Evolutionary conservation across 495 filamentous ascomycete genomes (phyloP).

Genomic region (Tuber umbilicatum): DNA sequence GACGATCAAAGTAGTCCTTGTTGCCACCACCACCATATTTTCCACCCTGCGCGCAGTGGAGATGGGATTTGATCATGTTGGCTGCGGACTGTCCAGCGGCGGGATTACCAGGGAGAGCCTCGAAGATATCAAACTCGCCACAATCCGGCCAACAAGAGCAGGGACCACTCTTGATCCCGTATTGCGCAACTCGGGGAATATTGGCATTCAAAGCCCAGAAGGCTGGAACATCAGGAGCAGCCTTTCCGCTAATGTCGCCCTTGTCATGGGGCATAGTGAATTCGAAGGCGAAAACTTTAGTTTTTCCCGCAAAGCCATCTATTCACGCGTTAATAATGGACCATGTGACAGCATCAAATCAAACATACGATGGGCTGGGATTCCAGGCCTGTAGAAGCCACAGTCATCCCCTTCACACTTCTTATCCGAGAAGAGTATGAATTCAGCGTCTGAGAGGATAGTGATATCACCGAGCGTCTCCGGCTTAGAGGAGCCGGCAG

Average conservation of each 20-base stretch:
- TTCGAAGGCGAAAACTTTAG: constrained; percentile 61
- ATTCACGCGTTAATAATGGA: background rate
- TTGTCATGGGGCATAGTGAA: constrained; percentile 59
- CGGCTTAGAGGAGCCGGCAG: constrained; percentile 47
- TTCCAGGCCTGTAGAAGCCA: constrained; percentile 52
- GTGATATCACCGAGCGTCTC: constrained; percentile 49
- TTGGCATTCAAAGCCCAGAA: constrained; percentile 66
- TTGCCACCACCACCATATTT: constrained; percentile 48
- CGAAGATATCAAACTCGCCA: constrained; percentile 67
- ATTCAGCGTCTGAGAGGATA: constrained; percentile 55
- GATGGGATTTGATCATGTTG: constrained; percentile 51
- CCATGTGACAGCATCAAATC: background rate
- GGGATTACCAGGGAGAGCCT: constrained; percentile 50
- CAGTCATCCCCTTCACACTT: constrained; percentile 52
- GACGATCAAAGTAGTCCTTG: constrained; percentile 60
- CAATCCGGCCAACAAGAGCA: constrained; percentile 70
- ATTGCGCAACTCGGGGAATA: constrained; percentile 61
- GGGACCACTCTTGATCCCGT: constrained; percentile 44
- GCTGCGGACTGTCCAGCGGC: constrained; percentile 40
- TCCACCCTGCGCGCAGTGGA: constrained; percentile 51
- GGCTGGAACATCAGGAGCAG: constrained; percentile 52
- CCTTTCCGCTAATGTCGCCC: constrained; percentile 45
- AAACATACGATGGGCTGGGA: constrained; percentile 57
- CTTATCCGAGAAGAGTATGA: constrained; percentile 55
- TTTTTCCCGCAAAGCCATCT: constrained; percentile 60